A percentile compares a stretch with the other conserved stretches of the same genome.
Conservation (phyloP, 805 yeast genomes). For the Maudiozyma turicensis region DNA sequence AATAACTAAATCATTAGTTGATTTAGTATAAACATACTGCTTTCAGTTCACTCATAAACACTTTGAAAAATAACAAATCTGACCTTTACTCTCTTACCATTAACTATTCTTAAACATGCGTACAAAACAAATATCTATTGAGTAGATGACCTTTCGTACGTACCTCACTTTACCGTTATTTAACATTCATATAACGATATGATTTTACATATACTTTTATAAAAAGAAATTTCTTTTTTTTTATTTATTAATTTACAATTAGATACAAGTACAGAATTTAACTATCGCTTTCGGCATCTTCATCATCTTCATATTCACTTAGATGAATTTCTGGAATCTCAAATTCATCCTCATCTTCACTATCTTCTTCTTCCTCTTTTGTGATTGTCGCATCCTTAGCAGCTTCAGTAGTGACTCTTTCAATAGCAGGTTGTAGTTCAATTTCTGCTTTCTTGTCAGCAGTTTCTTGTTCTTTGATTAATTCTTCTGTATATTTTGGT, state of each 20-base stretch:
- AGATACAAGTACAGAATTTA: background rate
- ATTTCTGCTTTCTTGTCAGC: constrained; percentile 5
- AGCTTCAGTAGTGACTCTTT: constrained; percentile 2
- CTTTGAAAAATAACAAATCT: background rate
- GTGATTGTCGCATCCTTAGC: constrained; percentile 4
- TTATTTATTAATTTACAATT: background rate
- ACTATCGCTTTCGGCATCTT: constrained; percentile 5
- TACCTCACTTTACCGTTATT: background rate
- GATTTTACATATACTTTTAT: background rate
- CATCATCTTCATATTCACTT: constrained; percentile 15
- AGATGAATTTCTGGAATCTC: constrained; percentile 24
- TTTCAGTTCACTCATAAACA: background rate
- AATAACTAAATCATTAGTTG: constrained; percentile 14
- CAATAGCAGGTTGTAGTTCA: constrained; percentile 1
- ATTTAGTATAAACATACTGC: constrained; percentile 7
- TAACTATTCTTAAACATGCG: background rate
- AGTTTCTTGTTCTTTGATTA: constrained; percentile 1
- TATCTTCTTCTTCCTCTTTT: constrained; percentile 8
- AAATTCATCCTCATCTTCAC: constrained; percentile 22
- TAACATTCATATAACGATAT: background rate
- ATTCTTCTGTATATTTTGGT: background rate
- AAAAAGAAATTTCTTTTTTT: background rate
- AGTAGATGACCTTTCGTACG: too few species aligned
- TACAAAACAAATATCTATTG: too few species aligned
- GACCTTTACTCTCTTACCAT: background rate